A percentile compares a stretch with the other conserved stretches of the same genome.
Evolutionary conservation across 2,329 filamentous ascomycete species (phyloP).

Genomic region (Sclerotinia nivalis): DNA sequence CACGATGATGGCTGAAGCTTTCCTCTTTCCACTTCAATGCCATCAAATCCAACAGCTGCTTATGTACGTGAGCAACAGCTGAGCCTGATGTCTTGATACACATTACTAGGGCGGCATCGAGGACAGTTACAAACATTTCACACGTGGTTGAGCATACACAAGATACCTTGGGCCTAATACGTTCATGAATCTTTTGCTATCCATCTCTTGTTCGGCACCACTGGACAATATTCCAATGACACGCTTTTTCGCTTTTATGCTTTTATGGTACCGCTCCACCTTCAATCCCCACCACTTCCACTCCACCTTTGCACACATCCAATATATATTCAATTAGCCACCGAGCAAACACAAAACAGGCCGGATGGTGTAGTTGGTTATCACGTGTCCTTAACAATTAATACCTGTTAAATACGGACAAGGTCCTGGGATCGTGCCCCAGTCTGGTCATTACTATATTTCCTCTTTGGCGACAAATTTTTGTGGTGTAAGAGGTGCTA

Average conservation of each 20-base stretch:
- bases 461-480: neutral
- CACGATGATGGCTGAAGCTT: neutral
- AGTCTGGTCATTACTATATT: neutral
- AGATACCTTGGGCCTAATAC: neutral
- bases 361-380: conserved; percentile 18
- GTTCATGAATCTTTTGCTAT: neutral
- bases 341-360: accelerated
- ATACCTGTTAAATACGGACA: conserved; percentile 6
- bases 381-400: conserved; percentile 13
- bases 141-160: neutral
- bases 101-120: neutral
- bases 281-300: neutral
- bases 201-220: too few relatives aligned
- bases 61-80: neutral
- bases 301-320: neutral
- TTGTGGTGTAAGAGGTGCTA: neutral
- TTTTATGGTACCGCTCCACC: neutral
- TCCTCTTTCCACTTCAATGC: neutral
- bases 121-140: too few relatives aligned
- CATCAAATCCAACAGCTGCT: neutral
- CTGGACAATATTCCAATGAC: neutral
- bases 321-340: neutral
- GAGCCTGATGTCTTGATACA: too few relatives aligned
- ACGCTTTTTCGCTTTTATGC: neutral
- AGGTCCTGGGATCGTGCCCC: conserved; percentile 15